phyloP scores from a whole-genome alignment of 148 eudicot species.

The Nyssa sinensis region DNA sequence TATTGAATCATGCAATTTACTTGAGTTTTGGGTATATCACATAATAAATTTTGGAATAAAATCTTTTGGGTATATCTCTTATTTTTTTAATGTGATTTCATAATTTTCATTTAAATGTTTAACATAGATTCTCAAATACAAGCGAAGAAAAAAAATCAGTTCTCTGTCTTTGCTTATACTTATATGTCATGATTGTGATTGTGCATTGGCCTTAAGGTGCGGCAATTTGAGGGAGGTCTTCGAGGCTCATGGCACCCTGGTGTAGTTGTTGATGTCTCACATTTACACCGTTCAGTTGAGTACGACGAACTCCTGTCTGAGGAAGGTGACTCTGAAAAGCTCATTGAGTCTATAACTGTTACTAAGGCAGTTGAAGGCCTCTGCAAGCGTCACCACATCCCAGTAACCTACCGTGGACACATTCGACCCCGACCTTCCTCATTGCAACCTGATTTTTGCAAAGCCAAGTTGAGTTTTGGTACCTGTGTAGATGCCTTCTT shows the following conservation, averaged over 20 bases:
- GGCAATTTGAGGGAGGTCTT: constrained; percentile 45
- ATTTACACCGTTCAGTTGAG: constrained; percentile 36
- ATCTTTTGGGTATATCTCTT: too few species aligned
- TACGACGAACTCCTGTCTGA: constrained; percentile 44
- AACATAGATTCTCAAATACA: constrained; percentile 8
- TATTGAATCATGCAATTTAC: too few species aligned
- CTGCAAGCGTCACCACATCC: constrained; percentile 37
- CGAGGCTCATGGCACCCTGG: constrained; percentile 49
- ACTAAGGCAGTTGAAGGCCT: constrained; percentile 43
- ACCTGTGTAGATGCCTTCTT: constrained; percentile 46
- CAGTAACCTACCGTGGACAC: constrained; percentile 41
- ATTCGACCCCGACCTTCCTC: constrained; percentile 39
- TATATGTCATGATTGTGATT: not conserved
- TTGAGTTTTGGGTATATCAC: too few species aligned
- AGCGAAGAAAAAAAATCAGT: constrained; percentile 6
- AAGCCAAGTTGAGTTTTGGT: constrained; percentile 32
- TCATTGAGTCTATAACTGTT: constrained; percentile 51
- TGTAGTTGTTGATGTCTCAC: constrained; percentile 36
- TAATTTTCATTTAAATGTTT: too few species aligned
- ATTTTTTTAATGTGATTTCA: too few species aligned
- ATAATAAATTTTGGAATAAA: too few species aligned
- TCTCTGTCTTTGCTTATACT: not conserved
- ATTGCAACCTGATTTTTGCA: constrained; percentile 9
- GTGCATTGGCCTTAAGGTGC: constrained; percentile 28
- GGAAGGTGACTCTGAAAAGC: constrained; percentile 36